Evolutionary conservation across 805 yeast species (phyloP), one percentile per base, ranked within the genome.

Genomic region (Cyberlindnera samutprakarnensis): DNA sequence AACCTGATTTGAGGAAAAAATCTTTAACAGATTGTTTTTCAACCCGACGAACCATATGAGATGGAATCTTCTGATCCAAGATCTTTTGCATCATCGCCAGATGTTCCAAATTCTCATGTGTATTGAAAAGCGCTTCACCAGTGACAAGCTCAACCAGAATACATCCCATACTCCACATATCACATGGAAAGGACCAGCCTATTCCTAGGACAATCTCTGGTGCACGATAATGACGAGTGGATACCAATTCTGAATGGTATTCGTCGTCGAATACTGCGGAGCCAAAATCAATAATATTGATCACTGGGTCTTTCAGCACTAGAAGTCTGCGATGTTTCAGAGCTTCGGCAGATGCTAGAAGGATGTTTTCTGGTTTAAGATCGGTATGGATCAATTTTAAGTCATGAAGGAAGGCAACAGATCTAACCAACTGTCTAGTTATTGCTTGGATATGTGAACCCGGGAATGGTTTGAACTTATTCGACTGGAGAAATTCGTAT

Each of bases 181-280:
- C 99, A 56, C 97, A 90, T 1, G 96, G 94, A 47, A 72, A 87
- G 7, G 95, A 82, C 97, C 98, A 92, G 14, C 96, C 96, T n/a
- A 74, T 68, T 2, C 96, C 96, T 19, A 92, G 60, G 2, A 90
- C 86, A 41, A 92, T 87, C 54, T 92, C 98, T 0, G 98, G 98
- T 0, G 98, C 98, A 33, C 98, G 65, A 56, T 92, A 92, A 57
- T 92, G 98, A 30, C 99, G 68, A 2, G 99, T 92, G 7, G 95
- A 84, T 9, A 92, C 95, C 12, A 92, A 77, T 14, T 82, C 75
- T 4, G 94, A 78, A 63, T 92, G 99, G 53, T 83, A 87, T 59
- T 92, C 97, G 57, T 88, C 94, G 46, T 83, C 72, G 49, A 92
- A 92, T 4, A 94, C 78, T 1, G 98, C 96, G 24, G 92, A 78